A percentile compares a stretch with the other conserved stretches of the same genome.
phyloP scores from a whole-genome alignment of 495 filamentous ascomycete species.

The Rusavskia elegans region DNA sequence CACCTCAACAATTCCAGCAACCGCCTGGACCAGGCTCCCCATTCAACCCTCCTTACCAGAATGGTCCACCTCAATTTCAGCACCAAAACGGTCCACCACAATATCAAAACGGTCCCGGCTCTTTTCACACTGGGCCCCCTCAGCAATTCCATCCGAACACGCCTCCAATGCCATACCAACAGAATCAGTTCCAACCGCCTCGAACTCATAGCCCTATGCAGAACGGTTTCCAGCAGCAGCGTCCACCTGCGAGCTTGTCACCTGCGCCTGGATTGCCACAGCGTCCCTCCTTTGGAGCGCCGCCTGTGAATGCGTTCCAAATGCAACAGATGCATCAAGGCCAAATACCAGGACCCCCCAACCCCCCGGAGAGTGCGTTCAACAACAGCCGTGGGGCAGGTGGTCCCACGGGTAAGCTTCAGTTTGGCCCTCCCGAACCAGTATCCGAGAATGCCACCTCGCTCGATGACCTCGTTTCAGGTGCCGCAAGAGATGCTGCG shows the following conservation, averaged over 20 bases:
- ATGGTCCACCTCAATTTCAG: slow-evolving; percentile 18
- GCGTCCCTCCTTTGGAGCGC: slow-evolving; percentile 42
- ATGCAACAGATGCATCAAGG: slow-evolving; percentile 53
- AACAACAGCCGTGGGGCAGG: slow-evolving; percentile 1
- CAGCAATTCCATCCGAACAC: slow-evolving; percentile 22
- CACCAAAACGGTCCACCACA: slow-evolving; percentile 19
- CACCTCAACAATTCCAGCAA: slow-evolving; percentile 17
- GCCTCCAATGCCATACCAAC: slow-evolving; percentile 22
- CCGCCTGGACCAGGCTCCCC: slow-evolving; percentile 14
- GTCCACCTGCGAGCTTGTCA: slow-evolving; percentile 33
- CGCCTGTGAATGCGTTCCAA: slow-evolving; percentile 38
- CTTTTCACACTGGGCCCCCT: slow-evolving; percentile 26
- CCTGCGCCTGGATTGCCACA: slow-evolving; percentile 45
- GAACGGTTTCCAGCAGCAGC: slow-evolving; percentile 11
- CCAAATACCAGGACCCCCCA: slow-evolving; percentile 17
- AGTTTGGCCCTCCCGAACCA: slow-evolving; percentile 4
- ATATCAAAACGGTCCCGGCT: slow-evolving; percentile 17
- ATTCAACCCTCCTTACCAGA: slow-evolving; percentile 24
- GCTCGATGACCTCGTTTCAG: slow-evolving; percentile 47
- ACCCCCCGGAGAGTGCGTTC: slow-evolving; percentile 18
- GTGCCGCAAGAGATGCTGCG: slow-evolving; percentile 32
- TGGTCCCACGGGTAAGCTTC: slow-evolving; percentile 1
- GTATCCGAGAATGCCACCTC: slow-evolving; percentile 28
- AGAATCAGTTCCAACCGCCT: slow-evolving; percentile 21
- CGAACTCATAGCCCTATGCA: slow-evolving; percentile 28